Evolutionary conservation across 805 yeast genomes (phyloP).

Genomic region (Starmerella powellii): DNA sequence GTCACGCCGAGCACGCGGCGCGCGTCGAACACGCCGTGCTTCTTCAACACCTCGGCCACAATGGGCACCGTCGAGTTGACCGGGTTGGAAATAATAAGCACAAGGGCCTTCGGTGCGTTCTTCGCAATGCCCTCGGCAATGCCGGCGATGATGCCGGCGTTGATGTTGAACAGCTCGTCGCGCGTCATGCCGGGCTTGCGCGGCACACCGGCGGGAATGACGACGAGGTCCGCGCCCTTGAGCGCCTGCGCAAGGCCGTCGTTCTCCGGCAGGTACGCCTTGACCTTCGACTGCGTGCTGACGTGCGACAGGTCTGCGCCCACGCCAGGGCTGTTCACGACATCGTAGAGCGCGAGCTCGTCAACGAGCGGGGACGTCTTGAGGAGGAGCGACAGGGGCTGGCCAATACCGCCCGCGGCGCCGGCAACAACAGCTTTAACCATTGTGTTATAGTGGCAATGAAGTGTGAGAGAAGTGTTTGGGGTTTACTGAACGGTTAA

Average conservation of each 20-base stretch:
- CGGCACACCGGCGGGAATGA: slow-evolving; percentile 87
- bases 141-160: slow-evolving; percentile 66
- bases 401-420: slow-evolving; percentile 83
- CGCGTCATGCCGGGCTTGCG: slow-evolving; percentile 93
- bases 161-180: slow-evolving; percentile 75
- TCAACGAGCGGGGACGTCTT: slow-evolving; percentile 53
- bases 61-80: slow-evolving; percentile 89
- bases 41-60: slow-evolving; percentile 65
- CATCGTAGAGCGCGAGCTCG: slow-evolving; percentile 70
- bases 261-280: slow-evolving; percentile 48
- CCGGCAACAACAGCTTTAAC: slow-evolving; percentile 77
- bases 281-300: slow-evolving; percentile 50
- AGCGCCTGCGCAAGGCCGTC: slow-evolving; percentile 59
- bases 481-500: background rate
- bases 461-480: background rate
- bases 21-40: slow-evolving; percentile 57
- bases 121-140: slow-evolving; percentile 66
- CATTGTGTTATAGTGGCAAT: slow-evolving; percentile 19
- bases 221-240: slow-evolving; percentile 68
- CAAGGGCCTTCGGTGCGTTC: slow-evolving; percentile 59
- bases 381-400: slow-evolving; percentile 71
- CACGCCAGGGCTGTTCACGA: slow-evolving; percentile 74
- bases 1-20: slow-evolving; percentile 76
- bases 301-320: slow-evolving; percentile 82
- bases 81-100: slow-evolving; percentile 81